phyloP scores from a whole-genome alignment of 257 asterid species.

The Nicotiana attenuata region DNA sequence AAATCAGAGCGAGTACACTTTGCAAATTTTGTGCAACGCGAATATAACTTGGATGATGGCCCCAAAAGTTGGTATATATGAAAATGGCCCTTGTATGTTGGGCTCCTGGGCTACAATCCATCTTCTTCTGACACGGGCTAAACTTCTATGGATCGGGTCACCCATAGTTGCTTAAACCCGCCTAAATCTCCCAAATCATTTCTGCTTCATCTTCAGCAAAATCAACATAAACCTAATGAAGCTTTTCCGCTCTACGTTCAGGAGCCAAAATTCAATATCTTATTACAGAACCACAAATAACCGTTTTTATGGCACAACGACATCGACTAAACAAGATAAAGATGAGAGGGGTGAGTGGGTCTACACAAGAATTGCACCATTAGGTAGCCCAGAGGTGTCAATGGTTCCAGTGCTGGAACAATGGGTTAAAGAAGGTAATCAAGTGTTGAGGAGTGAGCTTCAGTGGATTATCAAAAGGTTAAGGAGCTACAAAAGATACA shows the following conservation, averaged over 20 bases:
- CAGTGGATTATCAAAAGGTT: slow-evolving; percentile 29
- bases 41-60: too few relatives aligned
- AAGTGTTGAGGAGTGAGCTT: slow-evolving; percentile 21
- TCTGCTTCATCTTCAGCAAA: not conserved
- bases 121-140: not conserved
- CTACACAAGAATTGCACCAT: slow-evolving; percentile 34
- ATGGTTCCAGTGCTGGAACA: slow-evolving; percentile 49
- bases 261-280: not conserved
- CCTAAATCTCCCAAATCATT: not conserved
- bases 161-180: not conserved
- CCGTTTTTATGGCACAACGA: slow-evolving; percentile 7
- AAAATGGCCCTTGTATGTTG: too few relatives aligned
- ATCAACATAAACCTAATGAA: slow-evolving; percentile 11
- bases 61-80: too few relatives aligned
- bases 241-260: not conserved
- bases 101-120: not conserved
- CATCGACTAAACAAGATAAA: not conserved
- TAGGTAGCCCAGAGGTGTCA: slow-evolving; percentile 53
- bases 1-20: too few relatives aligned
- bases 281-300: not conserved
- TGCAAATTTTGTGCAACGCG: too few relatives aligned
- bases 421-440: slow-evolving; percentile 49
- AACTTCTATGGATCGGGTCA: not conserved
- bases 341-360: not conserved
- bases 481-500: slow-evolving; percentile 37